These are phyloP conservation scores for Trichoderma sp. DNA, from an alignment of 2,329 filamentous ascomycete genomes.

Conservation along the genomic window DNA sequence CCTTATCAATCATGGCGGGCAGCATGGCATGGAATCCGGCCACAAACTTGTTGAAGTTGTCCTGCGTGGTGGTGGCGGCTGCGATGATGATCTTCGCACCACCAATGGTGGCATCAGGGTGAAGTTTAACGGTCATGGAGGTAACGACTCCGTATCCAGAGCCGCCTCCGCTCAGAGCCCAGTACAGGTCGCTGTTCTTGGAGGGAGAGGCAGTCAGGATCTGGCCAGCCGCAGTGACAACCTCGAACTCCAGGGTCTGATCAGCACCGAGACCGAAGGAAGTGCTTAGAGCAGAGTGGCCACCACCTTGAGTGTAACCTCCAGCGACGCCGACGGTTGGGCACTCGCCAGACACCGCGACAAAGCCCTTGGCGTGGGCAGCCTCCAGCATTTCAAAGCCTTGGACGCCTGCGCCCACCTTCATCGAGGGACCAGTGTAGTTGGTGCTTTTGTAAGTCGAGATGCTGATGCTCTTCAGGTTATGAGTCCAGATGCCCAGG, in stretches of 20 bases:
- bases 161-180: conserved; percentile 60
- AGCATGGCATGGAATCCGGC: conserved; percentile 30
- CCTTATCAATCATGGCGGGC: conserved; percentile 47
- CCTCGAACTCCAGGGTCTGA: conserved; percentile 55
- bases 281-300: conserved; percentile 54
- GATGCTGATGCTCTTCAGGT: conserved; percentile 44
- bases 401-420: conserved; percentile 56
- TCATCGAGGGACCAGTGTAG: conserved; percentile 55
- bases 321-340: conserved; percentile 59
- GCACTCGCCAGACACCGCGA: conserved; percentile 58
- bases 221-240: conserved; percentile 53
- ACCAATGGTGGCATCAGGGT: conserved; percentile 32
- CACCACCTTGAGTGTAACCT: conserved; percentile 62
- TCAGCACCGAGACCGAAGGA: conserved; percentile 60
- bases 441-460: conserved; percentile 41
- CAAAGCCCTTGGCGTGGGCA: conserved; percentile 48
- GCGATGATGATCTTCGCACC: conserved; percentile 31
- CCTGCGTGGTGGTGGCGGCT: neutral
- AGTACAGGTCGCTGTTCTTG: conserved; percentile 55
- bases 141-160: conserved; percentile 49
- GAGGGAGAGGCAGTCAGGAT: conserved; percentile 47
- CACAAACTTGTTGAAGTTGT: conserved; percentile 22
- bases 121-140: conserved; percentile 39
- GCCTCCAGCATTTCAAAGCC: conserved; percentile 49
- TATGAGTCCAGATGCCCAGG: conserved; percentile 45